phyloP scores from a whole-genome alignment of 805 yeast species.

The Wickerhamiella azymoides region DNA sequence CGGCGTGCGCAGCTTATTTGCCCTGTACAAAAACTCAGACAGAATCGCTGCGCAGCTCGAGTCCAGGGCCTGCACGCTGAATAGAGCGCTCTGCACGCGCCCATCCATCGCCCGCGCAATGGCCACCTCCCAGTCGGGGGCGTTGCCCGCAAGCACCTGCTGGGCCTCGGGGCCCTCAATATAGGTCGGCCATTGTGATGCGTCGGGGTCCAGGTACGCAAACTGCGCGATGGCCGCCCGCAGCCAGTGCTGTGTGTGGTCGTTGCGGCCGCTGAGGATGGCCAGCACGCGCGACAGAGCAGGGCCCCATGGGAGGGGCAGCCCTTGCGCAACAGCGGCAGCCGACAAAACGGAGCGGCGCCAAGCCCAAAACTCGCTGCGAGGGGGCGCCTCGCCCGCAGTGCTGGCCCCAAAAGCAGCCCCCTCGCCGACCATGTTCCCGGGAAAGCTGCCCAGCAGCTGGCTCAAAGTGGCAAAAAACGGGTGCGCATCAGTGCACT shows the following conservation, averaged over 20 bases:
- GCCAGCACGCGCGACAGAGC: constrained; percentile 5
- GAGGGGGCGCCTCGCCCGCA: neutral
- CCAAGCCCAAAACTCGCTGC: constrained; percentile 13
- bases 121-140: constrained; percentile 17
- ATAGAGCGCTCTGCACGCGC: constrained; percentile 11
- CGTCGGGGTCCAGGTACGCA: constrained; percentile 12
- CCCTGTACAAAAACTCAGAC: constrained; percentile 14
- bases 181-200: constrained; percentile 9
- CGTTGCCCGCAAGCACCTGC: constrained; percentile 7
- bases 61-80: constrained; percentile 12
- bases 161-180: neutral
- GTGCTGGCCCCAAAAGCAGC: too few species aligned
- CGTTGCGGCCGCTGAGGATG: constrained; percentile 11
- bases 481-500: neutral
- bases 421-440: too few species aligned
- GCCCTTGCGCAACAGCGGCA: neutral
- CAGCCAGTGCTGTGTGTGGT: constrained; percentile 10
- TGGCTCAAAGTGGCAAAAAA: neutral
- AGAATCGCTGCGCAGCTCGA: constrained; percentile 11
- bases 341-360: constrained; percentile 10
- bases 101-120: constrained; percentile 14
- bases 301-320: neutral
- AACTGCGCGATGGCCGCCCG: constrained; percentile 11
- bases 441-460: neutral
- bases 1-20: constrained; percentile 11